Evolutionary conservation across 257 asterid species (phyloP).

Genomic region (Leonotis leonurus): DNA sequence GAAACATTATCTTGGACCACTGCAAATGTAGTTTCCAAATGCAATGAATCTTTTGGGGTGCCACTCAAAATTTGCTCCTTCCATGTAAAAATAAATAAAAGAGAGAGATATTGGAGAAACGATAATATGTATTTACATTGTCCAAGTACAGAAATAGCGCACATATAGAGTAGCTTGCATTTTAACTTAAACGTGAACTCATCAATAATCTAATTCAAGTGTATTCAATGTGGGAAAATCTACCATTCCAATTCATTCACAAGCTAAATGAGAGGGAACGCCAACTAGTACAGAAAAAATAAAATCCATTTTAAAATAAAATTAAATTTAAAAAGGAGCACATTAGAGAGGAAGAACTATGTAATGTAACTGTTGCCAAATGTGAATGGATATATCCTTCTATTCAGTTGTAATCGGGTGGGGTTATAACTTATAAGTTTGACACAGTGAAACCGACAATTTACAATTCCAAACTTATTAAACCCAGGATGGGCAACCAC

Average conservation of each 20-base stretch:
- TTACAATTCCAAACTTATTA: constrained; percentile 24
- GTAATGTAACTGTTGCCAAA: background rate
- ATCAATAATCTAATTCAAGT: no score
- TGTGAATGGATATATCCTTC: background rate
- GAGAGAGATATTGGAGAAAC: no score
- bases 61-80: background rate
- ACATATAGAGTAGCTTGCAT: no score
- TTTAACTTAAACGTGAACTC: no score
- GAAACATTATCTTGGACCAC: background rate
- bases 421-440: no score
- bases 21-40: no score
- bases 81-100: background rate
- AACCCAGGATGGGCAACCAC: background rate
- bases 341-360: background rate
- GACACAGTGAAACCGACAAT: constrained; percentile 10
- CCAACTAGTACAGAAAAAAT: background rate
- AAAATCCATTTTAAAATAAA: background rate
- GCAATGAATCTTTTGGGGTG: no score
- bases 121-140: no score
- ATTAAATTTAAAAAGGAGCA: no score
- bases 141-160: no score
- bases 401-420: no score
- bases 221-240: no score
- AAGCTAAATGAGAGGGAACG: background rate
- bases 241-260: background rate